Base-by-base conservation (phyloP, 441 rosid species). In the Capsella rubella region DNA sequence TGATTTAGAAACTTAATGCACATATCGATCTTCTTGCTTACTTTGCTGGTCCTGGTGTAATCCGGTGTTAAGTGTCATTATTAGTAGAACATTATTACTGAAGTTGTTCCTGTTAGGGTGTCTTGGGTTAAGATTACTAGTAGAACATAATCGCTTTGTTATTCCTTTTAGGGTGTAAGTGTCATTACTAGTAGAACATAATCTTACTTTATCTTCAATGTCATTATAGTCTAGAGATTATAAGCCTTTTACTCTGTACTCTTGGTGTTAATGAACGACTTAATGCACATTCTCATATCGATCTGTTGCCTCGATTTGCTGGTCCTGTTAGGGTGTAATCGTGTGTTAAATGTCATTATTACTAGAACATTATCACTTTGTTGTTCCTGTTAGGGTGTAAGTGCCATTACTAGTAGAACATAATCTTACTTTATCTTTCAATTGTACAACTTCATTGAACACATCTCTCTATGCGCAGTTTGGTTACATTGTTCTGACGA, bases 401-500 rank as follows among this genome's bases (percentile, higher is more conserved):
- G 56, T 47, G 21, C 6, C 3, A 27, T 55, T 1, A 13, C 42
- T 37, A 0, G 1, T 59, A 40, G 45, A 8, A 8, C 10, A 8
- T 35, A n/a, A 12, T 2, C 10, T 46, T 57, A 27, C 2, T 59
- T 70, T 0, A 27, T 54, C 10, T 21, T 28, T 51, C 12, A 28
- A 51, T 51, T 12, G 11, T 1, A 3, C 25, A 28, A 49, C 5
- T 28, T 37, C 34, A 37, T 37, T 59, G 14, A 60, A 62, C 43
- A 3, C 53, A 2, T 13, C 2, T 62, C 8, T 62, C 13, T 71
- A 0, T 58, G n/a, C 79, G 83, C 83, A 87, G 90, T 87, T 87
- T 58, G 90, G 90, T 14, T 87, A 84, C 42, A 84, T 87, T 57
- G 88, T 87, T 67, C 76, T 87, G 78, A 87, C 90, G 0, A 87